Evolutionary conservation across 352 stramenopile genomes (phyloP).

Genomic region (Globisporangium solare): DNA sequence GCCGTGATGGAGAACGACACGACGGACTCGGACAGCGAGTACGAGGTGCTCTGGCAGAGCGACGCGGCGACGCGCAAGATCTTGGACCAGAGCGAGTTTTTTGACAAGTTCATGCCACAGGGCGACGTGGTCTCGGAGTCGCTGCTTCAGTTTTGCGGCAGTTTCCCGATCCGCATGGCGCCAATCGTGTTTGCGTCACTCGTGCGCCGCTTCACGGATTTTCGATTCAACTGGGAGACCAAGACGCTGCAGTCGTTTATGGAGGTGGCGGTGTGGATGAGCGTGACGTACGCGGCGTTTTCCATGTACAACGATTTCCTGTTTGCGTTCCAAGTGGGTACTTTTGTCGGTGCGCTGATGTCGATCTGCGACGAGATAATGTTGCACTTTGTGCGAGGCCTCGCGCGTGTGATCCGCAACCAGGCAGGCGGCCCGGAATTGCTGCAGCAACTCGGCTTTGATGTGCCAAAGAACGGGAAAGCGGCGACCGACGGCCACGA

Average conservation of each 20-base stretch:
- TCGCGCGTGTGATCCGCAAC: slow-evolving; percentile 68
- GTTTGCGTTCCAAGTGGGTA: slow-evolving; percentile 61
- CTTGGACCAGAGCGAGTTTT: slow-evolving; percentile 50
- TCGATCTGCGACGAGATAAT: slow-evolving; percentile 76
- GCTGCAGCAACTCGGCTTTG: slow-evolving; percentile 60
- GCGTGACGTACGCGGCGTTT: slow-evolving; percentile 60
- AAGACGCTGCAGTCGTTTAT: slow-evolving; percentile 84
- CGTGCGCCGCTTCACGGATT: slow-evolving; percentile 66
- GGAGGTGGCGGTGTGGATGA: slow-evolving; percentile 68
- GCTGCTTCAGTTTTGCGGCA: slow-evolving; percentile 56
- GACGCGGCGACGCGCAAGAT: slow-evolving; percentile 33
- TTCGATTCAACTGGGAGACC: slow-evolving; percentile 72
- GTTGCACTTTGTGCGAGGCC: slow-evolving; percentile 55
- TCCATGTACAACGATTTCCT: slow-evolving; percentile 54
- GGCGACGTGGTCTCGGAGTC: slow-evolving; percentile 45
- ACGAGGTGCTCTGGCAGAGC: slow-evolving; percentile 15
- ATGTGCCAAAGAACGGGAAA: slow-evolving; percentile 67
- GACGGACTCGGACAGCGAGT: slow-evolving; percentile 14
- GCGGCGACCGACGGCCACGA: slow-evolving; percentile 62
- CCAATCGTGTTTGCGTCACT: slow-evolving; percentile 41
- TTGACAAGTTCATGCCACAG: slow-evolving; percentile 41
- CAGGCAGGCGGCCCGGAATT: slow-evolving; percentile 52
- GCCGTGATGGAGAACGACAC: not conserved
- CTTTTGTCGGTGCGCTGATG: slow-evolving; percentile 74
- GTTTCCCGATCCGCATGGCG: slow-evolving; percentile 46